A percentile compares a stretch with the other conserved stretches of the same genome.
Conservation (phyloP, 106 monocot species). For the Phalaenopsis equestris region DNA sequence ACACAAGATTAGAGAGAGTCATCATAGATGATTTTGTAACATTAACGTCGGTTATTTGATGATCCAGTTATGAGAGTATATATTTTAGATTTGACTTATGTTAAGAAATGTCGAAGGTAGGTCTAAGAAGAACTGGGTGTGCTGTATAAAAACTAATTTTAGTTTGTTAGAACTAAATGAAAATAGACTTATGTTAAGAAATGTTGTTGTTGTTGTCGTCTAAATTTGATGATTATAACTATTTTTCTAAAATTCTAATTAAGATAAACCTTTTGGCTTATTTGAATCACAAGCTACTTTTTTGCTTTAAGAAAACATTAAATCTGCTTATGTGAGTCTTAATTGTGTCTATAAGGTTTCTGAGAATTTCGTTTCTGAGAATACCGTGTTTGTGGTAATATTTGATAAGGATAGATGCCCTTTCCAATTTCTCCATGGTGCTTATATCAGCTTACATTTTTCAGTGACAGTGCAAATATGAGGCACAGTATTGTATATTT, state of each 20-base stretch:
- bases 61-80: too few relatives aligned
- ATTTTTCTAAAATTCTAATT: background rate
- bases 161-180: too few relatives aligned
- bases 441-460: background rate
- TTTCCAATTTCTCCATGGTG: background rate
- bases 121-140: too few relatives aligned
- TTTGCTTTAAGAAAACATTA: background rate
- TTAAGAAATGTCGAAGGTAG: too few relatives aligned
- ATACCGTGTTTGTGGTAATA: too few relatives aligned
- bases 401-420: background rate
- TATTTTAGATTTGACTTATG: too few relatives aligned
- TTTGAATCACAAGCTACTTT: background rate
- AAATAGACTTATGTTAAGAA: too few relatives aligned
- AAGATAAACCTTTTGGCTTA: background rate
- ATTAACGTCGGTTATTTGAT: too few relatives aligned
- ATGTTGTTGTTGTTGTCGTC: background rate
- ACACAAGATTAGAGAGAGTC: too few relatives aligned
- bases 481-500: background rate
- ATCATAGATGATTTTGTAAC: too few relatives aligned
- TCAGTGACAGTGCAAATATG: background rate
- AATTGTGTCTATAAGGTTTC: background rate
- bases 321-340: background rate
- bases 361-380: too few relatives aligned
- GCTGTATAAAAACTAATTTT: too few relatives aligned
- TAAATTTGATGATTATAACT: background rate